These are phyloP conservation scores for Gnetum montanum DNA, from an alignment of 75 land plant genomes.

Conservation along the genomic window DNA sequence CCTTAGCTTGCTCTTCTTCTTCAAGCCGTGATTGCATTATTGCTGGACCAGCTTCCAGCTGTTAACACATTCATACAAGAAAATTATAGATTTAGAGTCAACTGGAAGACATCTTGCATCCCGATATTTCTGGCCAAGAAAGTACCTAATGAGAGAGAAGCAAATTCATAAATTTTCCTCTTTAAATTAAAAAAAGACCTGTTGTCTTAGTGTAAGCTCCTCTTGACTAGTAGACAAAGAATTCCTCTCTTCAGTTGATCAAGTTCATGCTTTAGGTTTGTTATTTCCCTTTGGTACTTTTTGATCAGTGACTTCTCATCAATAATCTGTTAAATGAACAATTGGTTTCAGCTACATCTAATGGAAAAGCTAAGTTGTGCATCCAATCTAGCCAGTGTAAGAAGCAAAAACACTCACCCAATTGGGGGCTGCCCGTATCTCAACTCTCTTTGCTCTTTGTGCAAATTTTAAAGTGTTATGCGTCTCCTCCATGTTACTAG, in stretches of 20 bases:
- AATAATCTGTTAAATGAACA: slow-evolving; percentile 47
- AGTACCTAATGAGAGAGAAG: too few species aligned
- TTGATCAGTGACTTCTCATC: slow-evolving; percentile 96
- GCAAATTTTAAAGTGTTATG: slow-evolving; percentile 97
- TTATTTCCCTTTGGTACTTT: slow-evolving; percentile 86
- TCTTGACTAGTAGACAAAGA: slow-evolving; percentile 37
- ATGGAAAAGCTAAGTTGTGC: neutral
- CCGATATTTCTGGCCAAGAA: too few species aligned
- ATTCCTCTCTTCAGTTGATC: slow-evolving; percentile 76
- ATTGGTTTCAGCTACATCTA: neutral
- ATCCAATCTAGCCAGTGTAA: neutral
- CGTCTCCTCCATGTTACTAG: slow-evolving; percentile 92
- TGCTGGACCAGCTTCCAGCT: slow-evolving; percentile 91
- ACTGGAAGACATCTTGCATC: too few species aligned
- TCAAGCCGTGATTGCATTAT: slow-evolving; percentile 86
- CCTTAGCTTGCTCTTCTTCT: slow-evolving; percentile 91
- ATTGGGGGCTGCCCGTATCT: slow-evolving; percentile 80
- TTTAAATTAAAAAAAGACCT: slow-evolving; percentile 32
- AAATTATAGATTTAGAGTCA: neutral
- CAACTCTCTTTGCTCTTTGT: slow-evolving; percentile 88
- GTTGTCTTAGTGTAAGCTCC: slow-evolving; percentile 61
- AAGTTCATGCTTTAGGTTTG: slow-evolving; percentile 66
- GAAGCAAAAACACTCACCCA: slow-evolving; percentile 61
- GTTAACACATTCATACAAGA: slow-evolving; percentile 2
- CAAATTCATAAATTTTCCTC: too few species aligned